Percentiles rank a stretch among this genome's conserved stretches.
phyloP scores from a whole-genome alignment of 208 protist genomes.

The Willaertia magna region DNA sequence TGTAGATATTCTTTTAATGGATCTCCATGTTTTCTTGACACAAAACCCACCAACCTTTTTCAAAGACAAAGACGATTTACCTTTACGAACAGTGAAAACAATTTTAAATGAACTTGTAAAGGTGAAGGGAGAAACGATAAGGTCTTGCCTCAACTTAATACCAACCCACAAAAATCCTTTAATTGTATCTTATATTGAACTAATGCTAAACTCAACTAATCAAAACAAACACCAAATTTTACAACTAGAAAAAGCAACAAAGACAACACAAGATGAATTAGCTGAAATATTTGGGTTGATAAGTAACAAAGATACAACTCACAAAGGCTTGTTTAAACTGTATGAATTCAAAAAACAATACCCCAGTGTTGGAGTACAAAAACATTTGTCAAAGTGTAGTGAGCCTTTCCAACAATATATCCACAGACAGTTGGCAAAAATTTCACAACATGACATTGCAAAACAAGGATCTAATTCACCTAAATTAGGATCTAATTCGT shows the following conservation, averaged over 20 bases:
- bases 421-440: constrained; percentile 11
- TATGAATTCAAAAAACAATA: background rate
- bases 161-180: constrained; percentile 20
- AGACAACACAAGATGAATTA: background rate
- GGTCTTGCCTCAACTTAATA: background rate
- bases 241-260: background rate
- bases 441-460: background rate
- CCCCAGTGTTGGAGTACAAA: background rate
- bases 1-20: constrained; percentile 54
- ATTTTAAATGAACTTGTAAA: constrained; percentile 50
- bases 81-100: constrained; percentile 68
- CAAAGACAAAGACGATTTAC: constrained; percentile 57
- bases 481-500: background rate
- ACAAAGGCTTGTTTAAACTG: background rate
- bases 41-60: constrained; percentile 68
- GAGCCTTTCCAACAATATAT: constrained; percentile 24
- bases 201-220: background rate
- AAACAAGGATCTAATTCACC: background rate
- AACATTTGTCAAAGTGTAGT: constrained; percentile 16
- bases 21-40: constrained; percentile 65
- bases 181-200: constrained; percentile 22
- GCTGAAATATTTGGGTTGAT: background rate
- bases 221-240: background rate
- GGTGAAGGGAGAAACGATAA: constrained; percentile 15
- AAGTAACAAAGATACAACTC: background rate